These are phyloP conservation scores for Datisca glomerata DNA, from an alignment of 306 rosid species.

Conservation along the genomic window DNA sequence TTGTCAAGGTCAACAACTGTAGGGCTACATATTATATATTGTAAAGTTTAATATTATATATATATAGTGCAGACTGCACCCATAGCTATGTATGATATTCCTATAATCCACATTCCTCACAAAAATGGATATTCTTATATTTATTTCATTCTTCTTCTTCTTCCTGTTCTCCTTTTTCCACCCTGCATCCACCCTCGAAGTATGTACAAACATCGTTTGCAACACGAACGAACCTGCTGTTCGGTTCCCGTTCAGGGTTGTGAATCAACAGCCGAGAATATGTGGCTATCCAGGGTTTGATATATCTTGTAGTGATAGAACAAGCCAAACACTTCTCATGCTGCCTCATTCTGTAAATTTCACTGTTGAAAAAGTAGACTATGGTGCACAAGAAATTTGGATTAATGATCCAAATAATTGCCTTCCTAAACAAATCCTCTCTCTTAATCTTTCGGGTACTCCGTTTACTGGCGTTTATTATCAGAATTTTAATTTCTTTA, in stretches of 20 bases:
- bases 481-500: slow-evolving; percentile 42
- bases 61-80: no score
- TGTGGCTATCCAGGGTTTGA: slow-evolving; percentile 60
- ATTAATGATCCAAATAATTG: slow-evolving; percentile 59
- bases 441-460: slow-evolving; percentile 36
- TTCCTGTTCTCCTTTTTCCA: slow-evolving; percentile 13
- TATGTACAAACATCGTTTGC: slow-evolving; percentile 34
- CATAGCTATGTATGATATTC: no score
- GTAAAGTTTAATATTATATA: no score
- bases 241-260: slow-evolving; percentile 50
- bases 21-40: no score
- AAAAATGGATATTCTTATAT: no score
- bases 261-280: slow-evolving; percentile 10
- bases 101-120: no score
- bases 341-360: slow-evolving; percentile 36
- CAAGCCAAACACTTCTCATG: slow-evolving; percentile 31
- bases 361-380: slow-evolving; percentile 39
- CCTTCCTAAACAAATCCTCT: slow-evolving; percentile 42
- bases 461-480: slow-evolving; percentile 29
- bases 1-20: no score
- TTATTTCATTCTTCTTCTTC: slow-evolving; percentile 11
- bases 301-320: slow-evolving; percentile 23
- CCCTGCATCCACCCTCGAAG: slow-evolving; percentile 15
- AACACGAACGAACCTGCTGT: slow-evolving; percentile 10
- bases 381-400: slow-evolving; percentile 41